phyloP scores from a whole-genome alignment of 257 asterid genomes.

The Scutellaria minor region DNA sequence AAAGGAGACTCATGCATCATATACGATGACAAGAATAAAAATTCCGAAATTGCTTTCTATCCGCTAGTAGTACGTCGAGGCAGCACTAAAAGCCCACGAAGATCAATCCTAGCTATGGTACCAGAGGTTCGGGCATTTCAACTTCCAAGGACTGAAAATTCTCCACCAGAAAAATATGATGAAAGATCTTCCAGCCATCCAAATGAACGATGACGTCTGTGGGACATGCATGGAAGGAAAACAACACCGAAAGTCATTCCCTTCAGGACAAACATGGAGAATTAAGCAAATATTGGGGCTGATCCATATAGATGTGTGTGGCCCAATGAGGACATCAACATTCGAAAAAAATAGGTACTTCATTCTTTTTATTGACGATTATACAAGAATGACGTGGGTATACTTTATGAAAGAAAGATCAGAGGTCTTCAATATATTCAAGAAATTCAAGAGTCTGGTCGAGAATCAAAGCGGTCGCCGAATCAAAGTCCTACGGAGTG shows the following conservation, averaged over 20 bases:
- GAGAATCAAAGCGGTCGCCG: neutral
- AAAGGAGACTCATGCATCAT: no score
- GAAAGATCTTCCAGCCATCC: neutral
- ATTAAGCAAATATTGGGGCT: neutral
- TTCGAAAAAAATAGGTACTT: neutral
- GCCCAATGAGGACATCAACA: neutral
- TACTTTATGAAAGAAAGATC: neutral
- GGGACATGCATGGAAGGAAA: neutral
- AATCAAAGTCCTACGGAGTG: neutral
- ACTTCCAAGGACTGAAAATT: no score
- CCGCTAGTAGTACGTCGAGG: no score
- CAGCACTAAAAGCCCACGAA: no score
- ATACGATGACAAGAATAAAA: no score
- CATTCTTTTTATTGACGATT: neutral
- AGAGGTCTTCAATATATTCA: neutral
- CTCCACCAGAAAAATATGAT: neutral
- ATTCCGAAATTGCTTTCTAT: no score
- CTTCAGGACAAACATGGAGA: neutral
- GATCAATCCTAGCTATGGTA: no score
- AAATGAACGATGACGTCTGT: neutral
- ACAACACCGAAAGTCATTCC: neutral
- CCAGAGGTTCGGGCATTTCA: no score
- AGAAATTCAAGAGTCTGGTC: no score
- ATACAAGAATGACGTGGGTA: neutral
- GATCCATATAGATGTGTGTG: neutral